A percentile compares a stretch with the other conserved stretches of the same genome.
Evolutionary conservation across 257 asterid species (phyloP).

Genomic region (Rauvolfia tetraphylla): DNA sequence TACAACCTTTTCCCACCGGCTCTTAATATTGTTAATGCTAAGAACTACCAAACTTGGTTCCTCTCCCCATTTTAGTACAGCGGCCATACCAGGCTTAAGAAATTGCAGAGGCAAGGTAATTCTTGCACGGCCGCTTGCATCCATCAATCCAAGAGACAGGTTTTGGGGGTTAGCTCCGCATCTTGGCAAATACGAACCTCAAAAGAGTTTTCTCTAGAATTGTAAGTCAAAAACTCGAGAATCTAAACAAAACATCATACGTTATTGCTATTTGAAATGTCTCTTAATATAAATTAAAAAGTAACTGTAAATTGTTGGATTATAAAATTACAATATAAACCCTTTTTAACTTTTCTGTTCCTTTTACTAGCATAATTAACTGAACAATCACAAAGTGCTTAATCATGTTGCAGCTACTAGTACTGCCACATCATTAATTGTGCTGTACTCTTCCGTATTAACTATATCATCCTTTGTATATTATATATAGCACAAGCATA

Average conservation of each 20-base stretch:
- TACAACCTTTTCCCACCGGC: too few species aligned
- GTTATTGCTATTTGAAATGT: neutral
- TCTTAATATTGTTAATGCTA: too few species aligned
- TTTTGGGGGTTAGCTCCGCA: too few species aligned
- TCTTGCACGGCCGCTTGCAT: neutral
- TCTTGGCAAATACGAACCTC: too few species aligned
- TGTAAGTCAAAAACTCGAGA: too few species aligned
- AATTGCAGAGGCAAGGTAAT: neutral
- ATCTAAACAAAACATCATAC: too few species aligned
- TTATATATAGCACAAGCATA: neutral
- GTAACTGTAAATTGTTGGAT: neutral
- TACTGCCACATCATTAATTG: neutral
- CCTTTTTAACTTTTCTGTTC: neutral
- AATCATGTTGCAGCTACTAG: neutral
- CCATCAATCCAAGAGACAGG: neutral
- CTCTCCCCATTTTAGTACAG: neutral
- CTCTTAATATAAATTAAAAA: neutral
- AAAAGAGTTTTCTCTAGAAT: too few species aligned
- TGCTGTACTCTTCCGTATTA: neutral
- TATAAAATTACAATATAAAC: neutral
- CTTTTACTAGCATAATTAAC: neutral
- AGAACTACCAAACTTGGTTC: neutral
- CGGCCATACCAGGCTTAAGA: neutral
- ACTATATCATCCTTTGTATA: neutral
- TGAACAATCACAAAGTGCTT: constrained; percentile 3